Base-by-base conservation (phyloP, 2,329 filamentous ascomycete genomes). In the Diaporthe aspalathi region DNA sequence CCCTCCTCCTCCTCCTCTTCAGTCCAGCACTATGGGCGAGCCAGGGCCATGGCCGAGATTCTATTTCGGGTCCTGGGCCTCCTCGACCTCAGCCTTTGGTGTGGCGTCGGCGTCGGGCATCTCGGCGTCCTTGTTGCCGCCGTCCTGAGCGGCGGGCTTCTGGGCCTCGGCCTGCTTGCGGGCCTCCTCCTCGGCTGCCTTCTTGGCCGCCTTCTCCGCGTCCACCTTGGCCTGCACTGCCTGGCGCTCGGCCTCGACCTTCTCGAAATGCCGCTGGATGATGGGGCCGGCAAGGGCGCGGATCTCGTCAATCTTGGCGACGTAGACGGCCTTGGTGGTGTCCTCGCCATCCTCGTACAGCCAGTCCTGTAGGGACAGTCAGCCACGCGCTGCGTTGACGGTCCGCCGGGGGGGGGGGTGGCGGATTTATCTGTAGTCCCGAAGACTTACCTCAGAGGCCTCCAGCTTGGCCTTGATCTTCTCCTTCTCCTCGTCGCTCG, bases 281-380 rank as follows among this genome's bases (percentile, higher is more conserved):
- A 99, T 94, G 72, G 96, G 95, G 20, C 95, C 96, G 57, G 94
- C 93, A 78, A 97, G 89, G 76, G 93, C 90, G 76, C 94, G 93
- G 82, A 99, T 94, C 83, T 99, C 96, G 74, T 98, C 96, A 83
- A 96, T 92, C 90, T 98, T 99, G 84, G 94, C 89, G 73, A 97
- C 86, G 84, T 99, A 99, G 79, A 96, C 89, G 68, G 93, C 94
- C 88, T 98, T 98, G 79, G 93, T 93, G 76, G 94, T 90, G 81
- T 99, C 96, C 74, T 98, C 95, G 73, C 96, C 96, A 70, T 98
- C 96, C 68, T 98, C 95, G 83, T 98, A 98, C 73, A 99, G 88
- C 96, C 96, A 99, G 80, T 99, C 95, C 95, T 98, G 22, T n/a
- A 27, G 76, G 3, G 7, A 20, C 3, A 22, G 74, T 24, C 3